Percentiles rank a stretch among this genome's conserved stretches.
phyloP scores from a whole-genome alignment of 352 stramenopile species.

The Phytophthora pisi region DNA sequence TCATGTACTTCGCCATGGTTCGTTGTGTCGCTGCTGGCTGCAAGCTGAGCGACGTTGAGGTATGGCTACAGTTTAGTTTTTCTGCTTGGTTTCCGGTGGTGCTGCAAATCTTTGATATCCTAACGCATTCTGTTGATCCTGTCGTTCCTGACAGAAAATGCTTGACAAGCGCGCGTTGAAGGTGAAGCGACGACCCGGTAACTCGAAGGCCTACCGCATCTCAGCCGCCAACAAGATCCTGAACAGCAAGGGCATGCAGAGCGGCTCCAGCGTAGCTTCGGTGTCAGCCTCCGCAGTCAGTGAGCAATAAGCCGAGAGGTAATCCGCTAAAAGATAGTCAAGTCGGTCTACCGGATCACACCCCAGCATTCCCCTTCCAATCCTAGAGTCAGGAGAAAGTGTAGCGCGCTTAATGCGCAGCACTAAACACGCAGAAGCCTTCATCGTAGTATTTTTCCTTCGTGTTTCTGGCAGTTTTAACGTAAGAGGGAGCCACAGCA shows the following conservation, averaged over 20 bases:
- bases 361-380: neutral
- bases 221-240: slow-evolving; percentile 79
- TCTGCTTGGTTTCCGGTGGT: slow-evolving; percentile 11
- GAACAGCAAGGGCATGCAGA: slow-evolving; percentile 43
- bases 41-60: slow-evolving; percentile 92
- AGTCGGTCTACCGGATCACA: neutral
- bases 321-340: slow-evolving; percentile 10
- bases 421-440: slow-evolving; percentile 9
- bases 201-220: slow-evolving; percentile 90
- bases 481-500: slow-evolving; percentile 12
- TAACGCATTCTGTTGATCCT: slow-evolving; percentile 13
- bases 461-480: slow-evolving; percentile 39
- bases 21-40: slow-evolving; percentile 91
- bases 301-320: slow-evolving; percentile 8
- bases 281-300: slow-evolving; percentile 21
- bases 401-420: neutral
- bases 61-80: slow-evolving; percentile 21
- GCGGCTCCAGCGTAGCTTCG: slow-evolving; percentile 2
- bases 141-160: slow-evolving; percentile 55
- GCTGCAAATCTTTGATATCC: slow-evolving; percentile 3
- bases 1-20: slow-evolving; percentile 97
- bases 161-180: slow-evolving; percentile 94
- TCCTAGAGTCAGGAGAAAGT: slow-evolving; percentile 11
- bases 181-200: slow-evolving; percentile 89
- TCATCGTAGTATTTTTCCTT: slow-evolving; percentile 33